Percentiles rank a stretch among this genome's conserved stretches.
These are phyloP conservation scores for Echinochloa phyllopogon DNA, from an alignment of 176 grass and related monocot species.

Conservation along the genomic window DNA sequence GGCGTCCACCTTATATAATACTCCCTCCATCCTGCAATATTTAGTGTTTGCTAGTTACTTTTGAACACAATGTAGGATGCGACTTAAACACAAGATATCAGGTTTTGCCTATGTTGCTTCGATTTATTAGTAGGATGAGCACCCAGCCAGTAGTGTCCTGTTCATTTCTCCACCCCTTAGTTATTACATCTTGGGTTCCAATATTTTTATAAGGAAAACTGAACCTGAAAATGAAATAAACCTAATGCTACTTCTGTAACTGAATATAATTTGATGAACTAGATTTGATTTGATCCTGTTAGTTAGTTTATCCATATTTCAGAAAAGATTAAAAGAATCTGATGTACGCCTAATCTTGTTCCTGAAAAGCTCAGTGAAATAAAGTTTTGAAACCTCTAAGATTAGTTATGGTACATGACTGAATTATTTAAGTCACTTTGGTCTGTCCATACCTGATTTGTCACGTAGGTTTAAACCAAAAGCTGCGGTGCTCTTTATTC, in stretches of 20 bases:
- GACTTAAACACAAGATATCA: neutral
- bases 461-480: slow-evolving; percentile 15
- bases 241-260: neutral
- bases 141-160: neutral
- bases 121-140: neutral
- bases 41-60: no score
- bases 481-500: slow-evolving; percentile 2
- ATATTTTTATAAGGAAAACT: neutral
- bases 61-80: neutral
- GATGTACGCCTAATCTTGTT: neutral
- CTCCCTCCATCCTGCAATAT: neutral
- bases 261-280: neutral
- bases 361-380: neutral
- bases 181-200: neutral
- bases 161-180: neutral
- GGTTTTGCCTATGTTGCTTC: neutral
- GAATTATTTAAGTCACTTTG: neutral
- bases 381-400: neutral
- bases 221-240: neutral
- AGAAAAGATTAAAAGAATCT: neutral
- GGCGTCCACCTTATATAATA: neutral
- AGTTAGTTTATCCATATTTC: neutral
- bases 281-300: slow-evolving; percentile 10
- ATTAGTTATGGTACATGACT: neutral
- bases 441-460: slow-evolving; percentile 2